Percentiles rank a stretch among this genome's conserved stretches.
These are phyloP conservation scores for Diversispora epigaea DNA, from an alignment of 192 early-diverging fungal genomes.

Conservation along the genomic window DNA sequence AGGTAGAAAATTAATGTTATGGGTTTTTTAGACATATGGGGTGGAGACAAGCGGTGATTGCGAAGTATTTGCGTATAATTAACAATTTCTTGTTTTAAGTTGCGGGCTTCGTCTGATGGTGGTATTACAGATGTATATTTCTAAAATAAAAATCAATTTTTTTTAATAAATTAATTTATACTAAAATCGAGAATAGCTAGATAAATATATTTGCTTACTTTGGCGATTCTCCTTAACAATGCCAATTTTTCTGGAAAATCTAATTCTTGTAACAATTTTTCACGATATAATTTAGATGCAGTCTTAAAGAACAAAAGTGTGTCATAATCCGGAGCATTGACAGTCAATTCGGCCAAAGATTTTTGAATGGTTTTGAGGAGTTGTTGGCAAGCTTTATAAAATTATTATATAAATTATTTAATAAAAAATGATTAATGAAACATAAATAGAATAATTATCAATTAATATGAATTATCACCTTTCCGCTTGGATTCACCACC, in stretches of 20 bases:
- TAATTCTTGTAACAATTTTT: constrained; percentile 29
- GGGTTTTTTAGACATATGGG: constrained; percentile 32
- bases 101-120: constrained; percentile 19
- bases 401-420: neutral
- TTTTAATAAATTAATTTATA: neutral
- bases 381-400: constrained; percentile 43
- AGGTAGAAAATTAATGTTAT: constrained; percentile 35
- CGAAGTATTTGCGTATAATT: constrained; percentile 37
- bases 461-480: constrained; percentile 31
- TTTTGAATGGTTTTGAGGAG: constrained; percentile 41
- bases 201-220: constrained; percentile 14
- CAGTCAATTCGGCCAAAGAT: constrained; percentile 39
- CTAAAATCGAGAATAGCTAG: neutral
- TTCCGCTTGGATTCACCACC: constrained; percentile 41
- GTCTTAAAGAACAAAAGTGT: constrained; percentile 43
- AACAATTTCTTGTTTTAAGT: constrained; percentile 38
- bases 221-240: constrained; percentile 40
- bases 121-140: constrained; percentile 30
- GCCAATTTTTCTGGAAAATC: constrained; percentile 43
- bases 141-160: neutral
- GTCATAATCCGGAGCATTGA: constrained; percentile 47
- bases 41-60: constrained; percentile 37
- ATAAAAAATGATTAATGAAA: neutral
- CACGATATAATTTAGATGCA: constrained; percentile 40
- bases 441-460: neutral